phyloP scores from a whole-genome alignment of 495 filamentous ascomycete species.

The Bacidia rubella region DNA sequence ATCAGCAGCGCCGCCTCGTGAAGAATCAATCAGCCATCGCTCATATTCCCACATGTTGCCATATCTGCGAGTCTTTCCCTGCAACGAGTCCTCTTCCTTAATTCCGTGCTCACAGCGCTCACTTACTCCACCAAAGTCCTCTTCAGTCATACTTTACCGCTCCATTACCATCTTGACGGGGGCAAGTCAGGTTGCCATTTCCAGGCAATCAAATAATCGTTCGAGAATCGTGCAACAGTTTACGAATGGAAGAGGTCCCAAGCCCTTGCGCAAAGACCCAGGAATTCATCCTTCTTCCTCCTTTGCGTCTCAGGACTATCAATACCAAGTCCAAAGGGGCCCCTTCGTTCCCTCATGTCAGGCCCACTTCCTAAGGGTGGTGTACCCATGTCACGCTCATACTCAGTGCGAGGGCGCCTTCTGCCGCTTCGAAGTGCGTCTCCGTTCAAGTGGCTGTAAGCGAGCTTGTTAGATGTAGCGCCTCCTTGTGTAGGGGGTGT shows the following conservation, averaged over 20 bases:
- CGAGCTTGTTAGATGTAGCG: constrained; percentile 21
- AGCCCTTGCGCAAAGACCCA: constrained; percentile 70
- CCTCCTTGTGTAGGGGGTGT: constrained; percentile 46
- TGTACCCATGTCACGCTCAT: constrained; percentile 68
- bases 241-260: constrained; percentile 97
- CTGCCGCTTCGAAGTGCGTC: constrained; percentile 30
- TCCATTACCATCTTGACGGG: too few relatives aligned
- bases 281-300: constrained; percentile 89
- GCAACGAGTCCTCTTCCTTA: too few relatives aligned
- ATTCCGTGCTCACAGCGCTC: too few relatives aligned
- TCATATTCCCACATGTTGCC: too few relatives aligned
- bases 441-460: constrained; percentile 19
- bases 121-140: too few relatives aligned
- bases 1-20: too few relatives aligned
- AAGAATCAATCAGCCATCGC: too few relatives aligned
- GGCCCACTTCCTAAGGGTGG: constrained; percentile 57
- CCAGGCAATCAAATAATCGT: too few relatives aligned
- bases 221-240: constrained; percentile 16
- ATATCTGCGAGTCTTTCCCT: too few relatives aligned
- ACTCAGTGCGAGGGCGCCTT: constrained; percentile 71
- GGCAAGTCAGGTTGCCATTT: too few relatives aligned
- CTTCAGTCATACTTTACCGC: too few relatives aligned
- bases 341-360: constrained; percentile 34
- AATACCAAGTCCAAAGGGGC: constrained; percentile 62
- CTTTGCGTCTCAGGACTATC: constrained; percentile 74